Base-by-base conservation (phyloP, 805 yeast genomes). In the Candida glaebosa region DNA sequence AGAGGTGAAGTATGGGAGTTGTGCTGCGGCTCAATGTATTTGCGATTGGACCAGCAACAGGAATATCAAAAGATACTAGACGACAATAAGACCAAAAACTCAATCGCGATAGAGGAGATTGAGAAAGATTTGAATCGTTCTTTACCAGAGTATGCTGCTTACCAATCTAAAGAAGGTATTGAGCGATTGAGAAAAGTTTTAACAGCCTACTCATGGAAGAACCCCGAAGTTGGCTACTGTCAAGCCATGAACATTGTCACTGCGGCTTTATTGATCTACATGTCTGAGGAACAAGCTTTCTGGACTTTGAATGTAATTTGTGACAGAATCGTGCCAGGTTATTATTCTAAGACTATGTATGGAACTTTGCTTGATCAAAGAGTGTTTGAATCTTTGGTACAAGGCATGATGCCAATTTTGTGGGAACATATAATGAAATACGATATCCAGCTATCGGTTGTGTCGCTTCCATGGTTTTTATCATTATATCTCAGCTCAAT, bases 1-100 rank as follows among this genome's bases (percentile, higher is more conserved):
- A 75, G 99, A 50, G 99, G 99, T 30, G 99, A 93, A 56, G 69
- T 93, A 10, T 93, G 99, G 99, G 99, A 93, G 60, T 65, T 87
- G 40, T 79, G 88, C 39, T 79, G 87, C 34, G 99, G 99, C 3
- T 82, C 96, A 0, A 80, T 89, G 71, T 87, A 79, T 55, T 55
- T 78, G 40, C 71, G 98, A 38, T 76, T 81, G 54, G 78, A 78
- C 39, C 71, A 84, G 52, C 73, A 72, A 9, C 77, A 74, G 0
- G 79, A 77, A 35, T 93, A 90, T 60, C 58, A 69, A 33, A 60
- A 65, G 24, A 49, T 90, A 5, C 67, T 89, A 38, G 71, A 67
- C 2, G 82, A 78, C 14, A 81, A 86, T 56, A 73, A 66, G 24
- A 85, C 81, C 3, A 77, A 81, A 43, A 68, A 67, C 1, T 85